Conservation (phyloP, 371 early-diverging fungal species). For the Dentiscutata heterogama region DNA sequence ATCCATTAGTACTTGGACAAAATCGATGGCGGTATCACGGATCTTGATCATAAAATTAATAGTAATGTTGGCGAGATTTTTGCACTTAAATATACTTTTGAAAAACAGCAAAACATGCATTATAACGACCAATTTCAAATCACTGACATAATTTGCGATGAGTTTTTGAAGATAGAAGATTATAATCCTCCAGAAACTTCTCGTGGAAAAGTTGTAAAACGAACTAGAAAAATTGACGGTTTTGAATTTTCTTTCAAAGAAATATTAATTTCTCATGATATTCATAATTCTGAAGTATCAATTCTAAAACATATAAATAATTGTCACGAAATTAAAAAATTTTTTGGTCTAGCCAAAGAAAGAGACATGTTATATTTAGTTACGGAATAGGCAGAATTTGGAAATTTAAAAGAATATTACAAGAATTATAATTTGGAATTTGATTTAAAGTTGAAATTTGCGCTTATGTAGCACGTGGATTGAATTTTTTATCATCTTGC, state of each 20-base stretch:
- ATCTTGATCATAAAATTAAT: too few relatives aligned
- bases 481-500: not conserved
- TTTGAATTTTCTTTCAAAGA: not conserved
- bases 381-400: constrained; percentile 34
- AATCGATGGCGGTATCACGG: too few relatives aligned
- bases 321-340: not conserved
- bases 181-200: not conserved
- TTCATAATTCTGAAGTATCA: not conserved
- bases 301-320: constrained; percentile 29
- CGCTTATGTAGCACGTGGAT: constrained; percentile 27
- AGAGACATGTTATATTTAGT: constrained; percentile 1
- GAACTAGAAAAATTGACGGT: not conserved
- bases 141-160: not conserved
- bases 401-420: constrained; percentile 36
- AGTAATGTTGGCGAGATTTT: too few relatives aligned
- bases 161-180: not conserved
- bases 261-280: not conserved
- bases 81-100: too few relatives aligned
- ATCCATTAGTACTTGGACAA: too few relatives aligned
- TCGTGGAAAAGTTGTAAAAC: not conserved
- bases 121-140: too few relatives aligned
- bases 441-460: not conserved
- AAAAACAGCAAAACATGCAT: too few relatives aligned
- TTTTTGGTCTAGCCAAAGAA: constrained; percentile 28
- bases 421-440: not conserved